These are phyloP conservation scores for Blastobotrys serpentis DNA, from an alignment of 1,139 yeast species.

Conservation along the genomic window DNA sequence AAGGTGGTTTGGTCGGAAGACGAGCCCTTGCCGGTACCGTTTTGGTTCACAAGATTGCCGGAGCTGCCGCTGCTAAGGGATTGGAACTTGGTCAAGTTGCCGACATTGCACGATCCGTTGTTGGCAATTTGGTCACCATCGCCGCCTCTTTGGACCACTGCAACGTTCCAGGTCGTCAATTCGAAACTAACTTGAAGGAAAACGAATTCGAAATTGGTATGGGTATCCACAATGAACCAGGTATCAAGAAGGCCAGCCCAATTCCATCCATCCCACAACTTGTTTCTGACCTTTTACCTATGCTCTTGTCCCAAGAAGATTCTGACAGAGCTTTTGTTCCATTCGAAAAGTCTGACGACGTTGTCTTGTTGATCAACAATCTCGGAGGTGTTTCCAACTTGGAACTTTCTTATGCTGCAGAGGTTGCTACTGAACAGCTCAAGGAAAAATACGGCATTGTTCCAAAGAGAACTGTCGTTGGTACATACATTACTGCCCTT, in stretches of 20 bases:
- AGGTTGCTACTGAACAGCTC: slow-evolving; percentile 47
- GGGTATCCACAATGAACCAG: slow-evolving; percentile 97
- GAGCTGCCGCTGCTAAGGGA: slow-evolving; percentile 61
- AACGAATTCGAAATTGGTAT: slow-evolving; percentile 84
- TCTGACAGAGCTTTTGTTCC: slow-evolving; percentile 48
- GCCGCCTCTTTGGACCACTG: slow-evolving; percentile 91
- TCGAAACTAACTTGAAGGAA: slow-evolving; percentile 52
- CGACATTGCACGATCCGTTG: slow-evolving; percentile 59
- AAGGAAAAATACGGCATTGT: slow-evolving; percentile 49
- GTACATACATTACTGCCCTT: slow-evolving; percentile 80
- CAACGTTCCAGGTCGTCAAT: slow-evolving; percentile 76
- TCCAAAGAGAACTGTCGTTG: slow-evolving; percentile 67
- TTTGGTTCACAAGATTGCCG: slow-evolving; percentile 79
- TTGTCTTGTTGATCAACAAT: slow-evolving; percentile 69
- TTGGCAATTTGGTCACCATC: slow-evolving; percentile 70
- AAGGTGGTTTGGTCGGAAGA: slow-evolving; percentile 88
- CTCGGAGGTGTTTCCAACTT: slow-evolving; percentile 83
- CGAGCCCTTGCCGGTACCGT: slow-evolving; percentile 92
- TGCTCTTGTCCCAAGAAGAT: slow-evolving; percentile 34
- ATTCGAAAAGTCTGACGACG: slow-evolving; percentile 60
- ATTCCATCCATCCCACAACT: slow-evolving; percentile 52
- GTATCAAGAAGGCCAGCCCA: slow-evolving; percentile 66
- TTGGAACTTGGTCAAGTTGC: slow-evolving; percentile 52
- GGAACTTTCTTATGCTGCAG: slow-evolving; percentile 66
- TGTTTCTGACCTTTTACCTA: slow-evolving; percentile 36